A percentile compares a stretch with the other conserved stretches of the same genome.
Evolutionary conservation across 345 rosid genomes (phyloP).

Genomic region (Acer saccharum): DNA sequence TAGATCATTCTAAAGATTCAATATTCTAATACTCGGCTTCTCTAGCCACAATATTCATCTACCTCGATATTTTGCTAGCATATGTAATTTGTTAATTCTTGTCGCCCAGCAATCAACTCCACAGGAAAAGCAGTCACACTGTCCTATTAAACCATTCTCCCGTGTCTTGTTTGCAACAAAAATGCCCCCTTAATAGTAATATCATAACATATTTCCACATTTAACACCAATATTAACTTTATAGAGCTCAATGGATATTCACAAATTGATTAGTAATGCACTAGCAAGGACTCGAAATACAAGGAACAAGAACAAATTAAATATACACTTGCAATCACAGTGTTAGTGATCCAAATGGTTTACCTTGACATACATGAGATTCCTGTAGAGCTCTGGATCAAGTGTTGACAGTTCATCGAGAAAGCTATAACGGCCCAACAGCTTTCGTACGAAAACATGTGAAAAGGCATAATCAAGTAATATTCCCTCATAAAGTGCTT

Average conservation of each 20-base stretch:
- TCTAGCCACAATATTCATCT: not conserved
- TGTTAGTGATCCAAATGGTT: slow-evolving; percentile 22
- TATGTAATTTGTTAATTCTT: not conserved
- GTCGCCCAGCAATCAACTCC: slow-evolving; percentile 10
- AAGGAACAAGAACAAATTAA: not conserved
- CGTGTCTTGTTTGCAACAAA: not conserved
- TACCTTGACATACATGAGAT: slow-evolving; percentile 96
- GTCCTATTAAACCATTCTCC: no score
- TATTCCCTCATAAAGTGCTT: slow-evolving; percentile 97
- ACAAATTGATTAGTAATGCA: not conserved
- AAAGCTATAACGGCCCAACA: slow-evolving; percentile 95
- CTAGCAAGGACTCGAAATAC: not conserved
- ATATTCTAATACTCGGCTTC: not conserved
- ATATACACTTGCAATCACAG: slow-evolving; percentile 16
- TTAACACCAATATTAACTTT: not conserved
- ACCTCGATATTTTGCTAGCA: not conserved
- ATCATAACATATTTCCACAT: not conserved
- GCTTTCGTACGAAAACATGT: slow-evolving; percentile 88
- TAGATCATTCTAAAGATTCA: not conserved
- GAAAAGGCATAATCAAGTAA: slow-evolving; percentile 92
- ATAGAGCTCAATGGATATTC: not conserved
- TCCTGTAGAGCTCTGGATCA: slow-evolving; percentile 92
- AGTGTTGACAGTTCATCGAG: slow-evolving; percentile 94
- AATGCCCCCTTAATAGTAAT: not conserved
- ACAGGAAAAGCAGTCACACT: not conserved